Percentiles rank a stretch among this genome's conserved stretches.
Conservation (phyloP, 179 eudicot species). For the Vitellaria paradoxa region DNA sequence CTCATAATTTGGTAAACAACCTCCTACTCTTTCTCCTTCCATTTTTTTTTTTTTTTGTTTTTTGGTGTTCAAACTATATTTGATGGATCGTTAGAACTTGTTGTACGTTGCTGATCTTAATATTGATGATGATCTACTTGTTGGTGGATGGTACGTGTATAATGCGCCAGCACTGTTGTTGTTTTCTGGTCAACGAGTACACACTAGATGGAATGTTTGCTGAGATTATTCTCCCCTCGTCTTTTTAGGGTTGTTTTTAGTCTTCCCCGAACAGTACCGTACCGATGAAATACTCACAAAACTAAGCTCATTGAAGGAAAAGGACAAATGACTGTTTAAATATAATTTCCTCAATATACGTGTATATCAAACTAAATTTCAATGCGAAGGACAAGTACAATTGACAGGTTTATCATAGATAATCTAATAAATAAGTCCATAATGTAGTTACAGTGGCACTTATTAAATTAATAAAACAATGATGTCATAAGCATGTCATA, state of each 20-base stretch:
- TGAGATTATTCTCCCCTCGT: not conserved
- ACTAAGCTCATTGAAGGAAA: not conserved
- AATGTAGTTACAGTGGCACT: too few relatives aligned
- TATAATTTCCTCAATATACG: not conserved
- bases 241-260: slow-evolving; percentile 2
- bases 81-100: not conserved
- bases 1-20: slow-evolving; percentile 9
- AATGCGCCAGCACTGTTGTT: not conserved
- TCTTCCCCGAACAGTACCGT: not conserved
- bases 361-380: too few relatives aligned
- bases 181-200: slow-evolving; percentile 14
- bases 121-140: too few relatives aligned
- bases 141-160: not conserved
- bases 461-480: too few relatives aligned
- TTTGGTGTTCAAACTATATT: slow-evolving; percentile 9
- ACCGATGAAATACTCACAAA: not conserved
- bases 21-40: slow-evolving; percentile 20
- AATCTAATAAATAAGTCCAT: too few relatives aligned
- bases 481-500: too few relatives aligned
- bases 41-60: slow-evolving; percentile 8
- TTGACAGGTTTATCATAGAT: too few relatives aligned
- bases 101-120: not conserved
- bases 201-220: slow-evolving; percentile 15
- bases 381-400: too few relatives aligned
- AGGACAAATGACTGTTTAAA: slow-evolving; percentile 10